Base-by-base conservation (phyloP, 768 basidiomycete species). In the Coprinellus micaceus region DNA sequence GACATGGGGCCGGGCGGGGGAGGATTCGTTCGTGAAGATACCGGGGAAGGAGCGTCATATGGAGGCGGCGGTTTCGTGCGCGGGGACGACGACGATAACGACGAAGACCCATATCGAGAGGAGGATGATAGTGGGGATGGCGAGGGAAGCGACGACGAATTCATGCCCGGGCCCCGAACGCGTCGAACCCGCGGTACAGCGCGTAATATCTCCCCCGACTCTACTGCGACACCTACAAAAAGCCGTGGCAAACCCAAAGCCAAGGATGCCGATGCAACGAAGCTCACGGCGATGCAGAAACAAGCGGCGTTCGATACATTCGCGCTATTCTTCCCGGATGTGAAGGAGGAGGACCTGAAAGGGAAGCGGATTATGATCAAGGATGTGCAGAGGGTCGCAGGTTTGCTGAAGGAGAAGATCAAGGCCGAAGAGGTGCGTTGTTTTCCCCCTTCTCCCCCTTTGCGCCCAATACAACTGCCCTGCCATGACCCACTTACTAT, bases 401-500 rank as follows among this genome's bases (percentile, higher is more conserved):
- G 74, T n/a, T 61, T 85, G 37, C 75, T 93, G 37, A 84, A 85
- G 41, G 89, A 90, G 67, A 86, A 82, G 62, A 69, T 89, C 43
- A 89, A 84, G 56, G 73, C 81, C 1, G 86, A 89, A n/a, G 87
- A 93, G 73, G 91, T 89, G 48, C 41, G 81, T 63, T n/a, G n/a
- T n/a, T n/a, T n/a, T n/a, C n/a, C n/a, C n/a, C n/a, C n/a, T n/a
- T n/a, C n/a, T n/a, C n/a, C n/a, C n/a, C n/a, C n/a, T n/a, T n/a
- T n/a, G n/a, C n/a, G n/a, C n/a, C n/a, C n/a, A n/a, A n/a, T n/a
- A n/a, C n/a, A n/a, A n/a, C n/a, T n/a, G n/a, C n/a, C n/a, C n/a
- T n/a, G n/a, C n/a, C n/a, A n/a, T n/a, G n/a, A n/a, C n/a, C n/a
- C n/a, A n/a, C n/a, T n/a, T n/a, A n/a, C n/a, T n/a, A n/a, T n/a